A percentile compares a stretch with the other conserved stretches of the same genome.
These are phyloP conservation scores for Candida hungchunana DNA, from an alignment of 805 yeast species.

Conservation along the genomic window DNA sequence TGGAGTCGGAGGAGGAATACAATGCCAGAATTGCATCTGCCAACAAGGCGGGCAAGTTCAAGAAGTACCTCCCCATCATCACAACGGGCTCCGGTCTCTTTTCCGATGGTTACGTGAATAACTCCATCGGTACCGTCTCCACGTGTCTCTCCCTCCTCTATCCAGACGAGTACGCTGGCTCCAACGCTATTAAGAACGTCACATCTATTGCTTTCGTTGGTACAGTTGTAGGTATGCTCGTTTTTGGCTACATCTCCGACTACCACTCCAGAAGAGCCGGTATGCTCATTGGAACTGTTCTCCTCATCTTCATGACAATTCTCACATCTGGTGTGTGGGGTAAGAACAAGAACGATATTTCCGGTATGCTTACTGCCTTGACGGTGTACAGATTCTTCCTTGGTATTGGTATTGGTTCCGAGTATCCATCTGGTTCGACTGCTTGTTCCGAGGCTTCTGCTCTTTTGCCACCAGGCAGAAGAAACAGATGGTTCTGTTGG, in stretches of 20 bases:
- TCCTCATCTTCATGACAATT: constrained; percentile 74
- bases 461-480: constrained; percentile 68
- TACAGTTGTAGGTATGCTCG: constrained; percentile 79
- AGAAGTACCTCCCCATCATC: constrained; percentile 60
- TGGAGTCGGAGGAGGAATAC: constrained; percentile 26
- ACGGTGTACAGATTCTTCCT: constrained; percentile 82
- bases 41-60: constrained; percentile 20
- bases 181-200: constrained; percentile 73
- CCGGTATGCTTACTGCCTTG: constrained; percentile 78
- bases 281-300: constrained; percentile 72
- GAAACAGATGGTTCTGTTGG: constrained; percentile 87
- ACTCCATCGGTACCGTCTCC: constrained; percentile 73
- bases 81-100: constrained; percentile 91
- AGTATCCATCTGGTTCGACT: constrained; percentile 90
- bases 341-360: constrained; percentile 32
- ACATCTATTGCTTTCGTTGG: constrained; percentile 90
- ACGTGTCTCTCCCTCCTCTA: constrained; percentile 66
- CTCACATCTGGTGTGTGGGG: constrained; percentile 90
- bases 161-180: constrained; percentile 54
- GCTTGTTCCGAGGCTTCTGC: constrained; percentile 91
- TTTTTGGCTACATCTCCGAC: constrained; percentile 80
- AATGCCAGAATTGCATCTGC: constrained; percentile 17
- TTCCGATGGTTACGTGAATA: constrained; percentile 90
- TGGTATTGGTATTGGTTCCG: constrained; percentile 93
- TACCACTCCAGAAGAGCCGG: constrained; percentile 75